Evolutionary conservation across 805 yeast genomes (phyloP), one percentile per base, ranked within the genome.

Genomic region (Yarrowia sp.): DNA sequence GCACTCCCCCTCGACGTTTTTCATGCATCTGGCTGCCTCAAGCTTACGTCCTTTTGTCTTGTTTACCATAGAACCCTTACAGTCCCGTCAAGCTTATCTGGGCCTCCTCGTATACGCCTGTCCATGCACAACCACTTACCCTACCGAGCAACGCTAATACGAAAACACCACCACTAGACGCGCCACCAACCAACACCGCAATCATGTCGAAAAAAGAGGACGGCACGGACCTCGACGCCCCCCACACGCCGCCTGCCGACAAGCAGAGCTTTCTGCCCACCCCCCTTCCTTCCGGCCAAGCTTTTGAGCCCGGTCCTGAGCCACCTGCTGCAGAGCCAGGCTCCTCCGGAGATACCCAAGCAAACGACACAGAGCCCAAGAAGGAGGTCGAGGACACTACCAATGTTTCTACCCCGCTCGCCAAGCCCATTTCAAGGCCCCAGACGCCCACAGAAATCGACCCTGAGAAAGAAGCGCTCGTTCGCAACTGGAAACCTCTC

Each of bases 81-180:
- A 18, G 33, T 22, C 58, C 58, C 58, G 58, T n/a, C 55, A 48
- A 51, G 43, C 58, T 51, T 51, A 51, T 51, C 58, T 51, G 17
- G 55, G 32, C 17, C 32, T 33, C 17, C 58, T 51, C 58, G 58
- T 51, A 51, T 51, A 51, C 58, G 58, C 58, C 58, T 51, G 58
- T 51, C 11, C 14, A 51, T 51, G 58, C 58, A 51, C 58, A 8
- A 51, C 58, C 35, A 22, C 58, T 55, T 55, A 55, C 61, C 61
- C 61, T 55, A 55, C 61, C 38, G 47, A 55, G 61, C 61, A 55
- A 55, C 61, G 61, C 31, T 55, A 55, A 55, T 55, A 41, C 61
- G 61, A 55, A 55, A 55, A 55, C 61, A 55, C 61, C 61, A 55
- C 61, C 61, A 55, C 47, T 41, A 55, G 38, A 55, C 61, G 61